Percentiles rank a stretch among this genome's conserved stretches.
These are phyloP conservation scores for Carex parvula DNA, from an alignment of 176 grass and related monocot species.

Conservation along the genomic window DNA sequence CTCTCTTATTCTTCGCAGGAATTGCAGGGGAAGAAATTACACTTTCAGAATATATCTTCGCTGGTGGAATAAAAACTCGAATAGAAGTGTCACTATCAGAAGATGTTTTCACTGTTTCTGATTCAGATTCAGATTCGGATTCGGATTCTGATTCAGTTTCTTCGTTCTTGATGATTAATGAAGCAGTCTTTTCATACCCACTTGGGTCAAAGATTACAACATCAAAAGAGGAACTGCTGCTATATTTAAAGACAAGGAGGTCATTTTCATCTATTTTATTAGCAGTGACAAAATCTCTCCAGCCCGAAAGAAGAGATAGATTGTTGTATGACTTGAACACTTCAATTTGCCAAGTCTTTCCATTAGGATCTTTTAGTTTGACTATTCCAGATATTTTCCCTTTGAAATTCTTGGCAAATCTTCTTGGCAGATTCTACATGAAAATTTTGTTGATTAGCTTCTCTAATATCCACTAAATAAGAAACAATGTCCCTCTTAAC, in stretches of 20 bases:
- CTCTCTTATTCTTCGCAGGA: neutral
- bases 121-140: neutral
- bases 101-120: neutral
- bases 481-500: neutral
- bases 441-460: neutral
- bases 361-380: slow-evolving; percentile 31
- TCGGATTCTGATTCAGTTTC: neutral
- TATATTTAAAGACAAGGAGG: slow-evolving; percentile 43
- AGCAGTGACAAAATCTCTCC: slow-evolving; percentile 44
- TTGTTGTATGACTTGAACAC: neutral
- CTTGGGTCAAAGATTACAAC: slow-evolving; percentile 38
- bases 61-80: neutral
- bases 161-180: neutral
- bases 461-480: neutral
- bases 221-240: slow-evolving; percentile 33
- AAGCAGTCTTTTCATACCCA: slow-evolving; percentile 41
- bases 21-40: neutral
- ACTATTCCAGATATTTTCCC: slow-evolving; percentile 12
- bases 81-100: slow-evolving; percentile 13
- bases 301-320: slow-evolving; percentile 31
- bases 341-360: slow-evolving; percentile 33
- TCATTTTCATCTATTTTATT: slow-evolving; percentile 42
- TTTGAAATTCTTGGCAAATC: slow-evolving; percentile 32
- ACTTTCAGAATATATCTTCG: neutral
- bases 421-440: slow-evolving; percentile 35